Conservation (phyloP, 1,284 basidiomycete species). For the Agaricales sp. region DNA sequence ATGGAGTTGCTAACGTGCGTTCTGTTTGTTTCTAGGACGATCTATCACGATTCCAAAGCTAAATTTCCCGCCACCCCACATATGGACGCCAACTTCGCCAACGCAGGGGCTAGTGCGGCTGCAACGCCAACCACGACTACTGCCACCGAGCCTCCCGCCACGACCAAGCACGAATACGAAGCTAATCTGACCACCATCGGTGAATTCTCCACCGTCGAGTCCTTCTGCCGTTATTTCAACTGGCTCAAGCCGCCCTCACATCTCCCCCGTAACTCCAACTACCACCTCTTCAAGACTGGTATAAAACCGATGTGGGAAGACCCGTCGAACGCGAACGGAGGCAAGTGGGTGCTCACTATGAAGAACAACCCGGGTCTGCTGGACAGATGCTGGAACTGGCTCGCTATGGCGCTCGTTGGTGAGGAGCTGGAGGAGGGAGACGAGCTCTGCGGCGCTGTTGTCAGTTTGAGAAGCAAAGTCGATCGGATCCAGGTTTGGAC, state of each 20-base stretch:
- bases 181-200: conserved; percentile 71
- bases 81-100: conserved; percentile 6
- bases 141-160: conserved; percentile 18
- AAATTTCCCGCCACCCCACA: conserved; percentile 43
- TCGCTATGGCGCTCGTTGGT: conserved; percentile 86
- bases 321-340: conserved; percentile 80
- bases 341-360: conserved; percentile 93
- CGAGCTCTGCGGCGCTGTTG: conserved; percentile 85
- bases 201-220: conserved; percentile 78
- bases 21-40: conserved; percentile 58
- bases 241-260: conserved; percentile 87
- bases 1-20: too few relatives aligned
- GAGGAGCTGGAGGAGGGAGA: conserved; percentile 84
- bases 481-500: conserved; percentile 91
- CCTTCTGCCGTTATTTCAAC: conserved; percentile 91
- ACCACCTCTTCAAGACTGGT: conserved; percentile 88
- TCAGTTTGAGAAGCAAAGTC: conserved; percentile 77
- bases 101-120: conserved; percentile 19
- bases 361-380: conserved; percentile 70
- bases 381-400: conserved; percentile 85
- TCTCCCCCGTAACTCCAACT: conserved; percentile 83
- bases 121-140: conserved; percentile 20
- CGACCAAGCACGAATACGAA: conserved; percentile 49
- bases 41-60: conserved; percentile 81
- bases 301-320: conserved; percentile 98